Percentiles rank a stretch among this genome's conserved stretches.
phyloP scores from a whole-genome alignment of 2,329 filamentous ascomycete species.

The Akanthomyces uredinophilus region DNA sequence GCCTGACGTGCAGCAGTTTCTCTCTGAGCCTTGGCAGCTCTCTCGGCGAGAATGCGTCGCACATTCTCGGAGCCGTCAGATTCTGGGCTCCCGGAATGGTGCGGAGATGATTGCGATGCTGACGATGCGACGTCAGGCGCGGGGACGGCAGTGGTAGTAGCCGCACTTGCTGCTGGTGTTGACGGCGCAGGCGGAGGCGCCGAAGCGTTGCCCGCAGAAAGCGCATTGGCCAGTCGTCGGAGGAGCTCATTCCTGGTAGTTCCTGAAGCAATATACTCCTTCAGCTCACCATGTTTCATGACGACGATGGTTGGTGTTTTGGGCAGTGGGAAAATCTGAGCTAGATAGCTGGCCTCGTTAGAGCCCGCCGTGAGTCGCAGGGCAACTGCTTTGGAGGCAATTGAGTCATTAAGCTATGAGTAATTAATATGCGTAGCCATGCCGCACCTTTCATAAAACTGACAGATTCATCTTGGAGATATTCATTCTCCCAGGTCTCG shows the following conservation, averaged over 20 bases:
- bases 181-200: slow-evolving; percentile 16
- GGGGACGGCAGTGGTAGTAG: slow-evolving; percentile 10
- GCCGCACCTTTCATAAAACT: slow-evolving; percentile 16
- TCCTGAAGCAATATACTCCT: slow-evolving; percentile 68
- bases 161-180: slow-evolving; percentile 14
- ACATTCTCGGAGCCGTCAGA: slow-evolving; percentile 30
- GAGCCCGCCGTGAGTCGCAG: slow-evolving; percentile 68
- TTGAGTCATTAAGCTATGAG: slow-evolving; percentile 47
- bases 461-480: slow-evolving; percentile 53
- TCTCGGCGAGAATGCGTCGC: slow-evolving; percentile 43
- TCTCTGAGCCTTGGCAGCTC: slow-evolving; percentile 40
- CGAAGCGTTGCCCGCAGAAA: slow-evolving; percentile 18
- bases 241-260: slow-evolving; percentile 62
- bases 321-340: slow-evolving; percentile 76
- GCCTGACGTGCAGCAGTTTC: slow-evolving; percentile 41
- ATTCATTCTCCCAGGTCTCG: slow-evolving; percentile 66
- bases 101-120: slow-evolving; percentile 18
- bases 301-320: slow-evolving; percentile 74
- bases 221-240: slow-evolving; percentile 33
- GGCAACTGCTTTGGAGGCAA: slow-evolving; percentile 60
- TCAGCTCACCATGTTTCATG: slow-evolving; percentile 72
- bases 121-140: slow-evolving; percentile 10
- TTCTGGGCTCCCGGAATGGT: slow-evolving; percentile 21
- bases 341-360: slow-evolving; percentile 74
- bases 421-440: slow-evolving; percentile 7